Evolutionary conservation across 2,329 filamentous ascomycete genomes (phyloP).

Genomic region (Stagonosporopsis rhizophila): DNA sequence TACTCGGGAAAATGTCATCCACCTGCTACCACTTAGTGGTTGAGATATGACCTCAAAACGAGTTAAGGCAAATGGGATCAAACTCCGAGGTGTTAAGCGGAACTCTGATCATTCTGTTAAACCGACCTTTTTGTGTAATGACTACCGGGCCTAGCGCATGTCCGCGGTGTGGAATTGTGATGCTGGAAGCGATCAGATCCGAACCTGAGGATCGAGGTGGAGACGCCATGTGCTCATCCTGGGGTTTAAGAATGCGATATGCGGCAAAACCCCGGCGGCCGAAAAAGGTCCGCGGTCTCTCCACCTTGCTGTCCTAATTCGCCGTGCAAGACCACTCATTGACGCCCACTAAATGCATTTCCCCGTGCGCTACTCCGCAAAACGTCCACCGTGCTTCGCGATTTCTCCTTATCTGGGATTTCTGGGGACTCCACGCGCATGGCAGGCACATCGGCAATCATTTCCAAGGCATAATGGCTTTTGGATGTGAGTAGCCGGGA

Average conservation of each 20-base stretch:
- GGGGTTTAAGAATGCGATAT: background rate
- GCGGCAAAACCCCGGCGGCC: background rate
- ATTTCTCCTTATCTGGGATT: background rate
- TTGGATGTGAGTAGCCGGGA: background rate
- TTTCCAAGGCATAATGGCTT: background rate
- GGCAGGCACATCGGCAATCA: background rate
- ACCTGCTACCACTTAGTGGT: no score
- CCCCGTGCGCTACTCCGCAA: background rate
- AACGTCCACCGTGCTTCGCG: background rate
- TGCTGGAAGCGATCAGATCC: background rate
- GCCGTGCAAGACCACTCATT: background rate
- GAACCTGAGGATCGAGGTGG: background rate
- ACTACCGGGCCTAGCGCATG: background rate
- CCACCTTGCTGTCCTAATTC: background rate
- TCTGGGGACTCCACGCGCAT: background rate
- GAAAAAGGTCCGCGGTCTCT: background rate
- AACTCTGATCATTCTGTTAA: background rate
- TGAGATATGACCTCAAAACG: no score
- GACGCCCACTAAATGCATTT: background rate
- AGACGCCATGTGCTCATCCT: background rate
- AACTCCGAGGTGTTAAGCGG: no score
- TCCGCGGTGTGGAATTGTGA: no score
- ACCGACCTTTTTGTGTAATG: background rate
- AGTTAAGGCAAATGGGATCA: no score
- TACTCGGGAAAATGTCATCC: no score